Conservation (phyloP, 441 rosid species). For the Adansonia grandidieri region DNA sequence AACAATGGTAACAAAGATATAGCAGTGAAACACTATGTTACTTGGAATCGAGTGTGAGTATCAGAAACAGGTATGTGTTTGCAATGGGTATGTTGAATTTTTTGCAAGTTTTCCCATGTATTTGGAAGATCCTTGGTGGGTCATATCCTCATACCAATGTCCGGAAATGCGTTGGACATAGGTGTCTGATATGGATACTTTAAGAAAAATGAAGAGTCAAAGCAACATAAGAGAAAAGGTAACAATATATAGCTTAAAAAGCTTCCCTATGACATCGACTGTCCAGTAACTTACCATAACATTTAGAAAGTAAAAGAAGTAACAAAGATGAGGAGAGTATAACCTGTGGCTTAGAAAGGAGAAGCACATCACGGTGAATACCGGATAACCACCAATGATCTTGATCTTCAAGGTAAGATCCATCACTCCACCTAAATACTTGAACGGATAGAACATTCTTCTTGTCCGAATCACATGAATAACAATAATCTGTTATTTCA, state of each 20-base stretch:
- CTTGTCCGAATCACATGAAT: constrained; percentile 73
- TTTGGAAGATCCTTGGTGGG: too few relatives aligned
- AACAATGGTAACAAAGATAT: too few relatives aligned
- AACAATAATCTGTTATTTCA: constrained; percentile 88
- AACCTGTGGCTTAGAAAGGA: constrained; percentile 97
- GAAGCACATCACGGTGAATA: constrained; percentile 93
- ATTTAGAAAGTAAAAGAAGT: not conserved
- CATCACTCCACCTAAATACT: constrained; percentile 99
- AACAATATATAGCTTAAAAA: not conserved
- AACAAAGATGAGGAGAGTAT: constrained; percentile 16
- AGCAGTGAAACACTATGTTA: too few relatives aligned
- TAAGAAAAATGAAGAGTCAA: not conserved
- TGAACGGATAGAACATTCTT: constrained; percentile 92
- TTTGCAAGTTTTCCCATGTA: too few relatives aligned
- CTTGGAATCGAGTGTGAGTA: too few relatives aligned
- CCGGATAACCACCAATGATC: constrained; percentile 99
- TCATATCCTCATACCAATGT: not conserved
- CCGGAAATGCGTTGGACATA: too few relatives aligned
- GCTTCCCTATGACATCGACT: constrained; percentile 8
- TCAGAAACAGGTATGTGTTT: too few relatives aligned
- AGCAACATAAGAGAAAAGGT: not conserved
- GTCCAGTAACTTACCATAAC: not conserved
- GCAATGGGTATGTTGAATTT: too few relatives aligned
- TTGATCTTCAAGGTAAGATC: constrained; percentile 99
- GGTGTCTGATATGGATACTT: not conserved